Conservation (phyloP, 306 rosid genomes). For the Sicyos edulis region DNA sequence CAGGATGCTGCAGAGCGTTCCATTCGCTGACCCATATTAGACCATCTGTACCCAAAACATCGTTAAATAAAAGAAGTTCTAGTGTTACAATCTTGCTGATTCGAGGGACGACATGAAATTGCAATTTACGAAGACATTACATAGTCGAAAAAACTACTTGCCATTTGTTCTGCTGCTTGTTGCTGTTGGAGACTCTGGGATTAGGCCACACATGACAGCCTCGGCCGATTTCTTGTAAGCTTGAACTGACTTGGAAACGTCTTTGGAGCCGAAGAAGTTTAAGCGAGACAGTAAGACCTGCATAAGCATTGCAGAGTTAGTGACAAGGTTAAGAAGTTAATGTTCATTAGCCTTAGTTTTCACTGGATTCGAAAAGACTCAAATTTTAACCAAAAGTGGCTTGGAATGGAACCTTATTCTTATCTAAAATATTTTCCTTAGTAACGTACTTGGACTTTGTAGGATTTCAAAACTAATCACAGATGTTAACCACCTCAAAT, state of each 20-base stretch:
- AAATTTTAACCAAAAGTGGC: background rate
- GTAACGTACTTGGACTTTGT: background rate
- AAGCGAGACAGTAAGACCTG: conserved; percentile 90
- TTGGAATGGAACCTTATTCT: background rate
- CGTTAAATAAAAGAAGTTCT: conserved; percentile 10
- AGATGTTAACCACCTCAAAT: background rate
- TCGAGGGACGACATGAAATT: background rate
- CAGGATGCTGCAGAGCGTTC: conserved; percentile 92
- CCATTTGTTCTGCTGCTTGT: conserved; percentile 73
- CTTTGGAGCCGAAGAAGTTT: conserved; percentile 64
- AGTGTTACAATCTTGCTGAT: background rate
- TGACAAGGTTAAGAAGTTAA: conserved; percentile 7
- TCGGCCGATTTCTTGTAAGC: conserved; percentile 67
- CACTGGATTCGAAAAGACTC: background rate
- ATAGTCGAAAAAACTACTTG: conserved; percentile 52
- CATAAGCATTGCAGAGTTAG: conserved; percentile 24
- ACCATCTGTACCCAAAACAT: conserved; percentile 45
- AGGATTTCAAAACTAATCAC: background rate
- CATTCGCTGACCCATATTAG: conserved; percentile 82
- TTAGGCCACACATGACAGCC: conserved; percentile 89
- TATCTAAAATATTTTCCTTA: background rate
- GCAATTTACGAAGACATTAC: conserved; percentile 15
- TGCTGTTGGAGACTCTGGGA: conserved; percentile 86
- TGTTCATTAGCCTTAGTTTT: background rate
- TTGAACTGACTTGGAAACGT: conserved; percentile 39